Percentiles rank a stretch among this genome's conserved stretches.
phyloP scores from a whole-genome alignment of 257 asterid genomes.

The Prunella vulgaris region DNA sequence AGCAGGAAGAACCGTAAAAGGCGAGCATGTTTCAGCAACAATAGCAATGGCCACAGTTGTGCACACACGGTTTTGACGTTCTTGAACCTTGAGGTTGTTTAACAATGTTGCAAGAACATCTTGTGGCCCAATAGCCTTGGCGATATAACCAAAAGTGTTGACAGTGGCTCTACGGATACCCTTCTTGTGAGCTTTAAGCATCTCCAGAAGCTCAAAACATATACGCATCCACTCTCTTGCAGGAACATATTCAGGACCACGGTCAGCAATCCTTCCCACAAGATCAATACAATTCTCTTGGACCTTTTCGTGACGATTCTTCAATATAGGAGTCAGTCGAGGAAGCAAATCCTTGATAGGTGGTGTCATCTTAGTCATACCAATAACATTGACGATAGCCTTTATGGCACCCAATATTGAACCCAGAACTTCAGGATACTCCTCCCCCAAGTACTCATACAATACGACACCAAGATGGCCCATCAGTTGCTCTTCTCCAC shows the following conservation, averaged over 20 bases:
- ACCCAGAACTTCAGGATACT: constrained; percentile 89
- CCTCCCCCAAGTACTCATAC: constrained; percentile 84
- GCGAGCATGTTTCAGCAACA: constrained; percentile 90
- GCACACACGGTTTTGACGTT: constrained; percentile 91
- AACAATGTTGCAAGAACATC: constrained; percentile 85
- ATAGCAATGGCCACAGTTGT: constrained; percentile 97
- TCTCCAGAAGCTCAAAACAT: constrained; percentile 91
- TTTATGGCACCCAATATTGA: constrained; percentile 82
- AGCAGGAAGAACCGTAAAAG: constrained; percentile 83
- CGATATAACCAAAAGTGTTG: constrained; percentile 84
- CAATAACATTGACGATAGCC: constrained; percentile 88
- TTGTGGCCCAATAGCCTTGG: constrained; percentile 88
- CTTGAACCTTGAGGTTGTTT: constrained; percentile 87
- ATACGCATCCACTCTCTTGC: constrained; percentile 97
- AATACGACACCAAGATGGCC: constrained; percentile 93
- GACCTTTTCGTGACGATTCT: constrained; percentile 90
- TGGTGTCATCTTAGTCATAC: constrained; percentile 95
- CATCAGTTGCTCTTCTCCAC: constrained; percentile 87
- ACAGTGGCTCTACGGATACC: constrained; percentile 94
- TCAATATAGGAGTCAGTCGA: constrained; percentile 84
- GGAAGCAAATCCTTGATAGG: constrained; percentile 92
- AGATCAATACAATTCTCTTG: constrained; percentile 91
- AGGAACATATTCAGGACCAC: constrained; percentile 90
- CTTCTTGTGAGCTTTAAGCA: constrained; percentile 93
- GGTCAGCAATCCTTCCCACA: constrained; percentile 88